A percentile compares a stretch with the other conserved stretches of the same genome.
These are phyloP conservation scores for Metahyphopichia silvanorum DNA, from an alignment of 805 yeast genomes.

Conservation along the genomic window DNA sequence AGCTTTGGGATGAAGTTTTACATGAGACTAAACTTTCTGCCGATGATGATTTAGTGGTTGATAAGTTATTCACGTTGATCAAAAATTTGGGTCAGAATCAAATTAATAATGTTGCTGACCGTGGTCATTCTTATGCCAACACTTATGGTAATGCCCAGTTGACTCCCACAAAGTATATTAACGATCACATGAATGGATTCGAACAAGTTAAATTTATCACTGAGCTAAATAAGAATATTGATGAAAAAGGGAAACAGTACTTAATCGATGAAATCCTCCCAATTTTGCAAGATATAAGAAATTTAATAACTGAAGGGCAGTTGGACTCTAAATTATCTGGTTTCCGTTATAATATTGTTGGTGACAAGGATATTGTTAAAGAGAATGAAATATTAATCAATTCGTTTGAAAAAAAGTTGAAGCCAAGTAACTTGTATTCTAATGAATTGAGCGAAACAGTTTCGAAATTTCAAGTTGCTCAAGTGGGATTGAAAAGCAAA, in stretches of 20 bases:
- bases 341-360: conserved; percentile 55
- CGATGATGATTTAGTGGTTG: conserved; percentile 35
- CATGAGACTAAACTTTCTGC: conserved; percentile 64
- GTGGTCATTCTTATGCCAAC: conserved; percentile 84
- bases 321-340: conserved; percentile 5
- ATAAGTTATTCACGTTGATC: conserved; percentile 70
- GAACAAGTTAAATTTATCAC: conserved; percentile 70
- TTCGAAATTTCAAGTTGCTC: conserved; percentile 10
- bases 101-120: conserved; percentile 73
- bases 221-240: conserved; percentile 51
- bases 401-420: conserved; percentile 27
- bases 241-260: conserved; percentile 31
- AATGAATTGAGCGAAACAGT: conserved; percentile 14
- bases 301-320: conserved; percentile 36
- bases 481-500: conserved; percentile 15
- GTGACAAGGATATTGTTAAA: conserved; percentile 43
- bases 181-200: conserved; percentile 70
- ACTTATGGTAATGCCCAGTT: conserved; percentile 62
- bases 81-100: conserved; percentile 75
- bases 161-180: conserved; percentile 56
- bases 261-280: conserved; percentile 56
- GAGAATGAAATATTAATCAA: conserved; percentile 33
- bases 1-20: conserved; percentile 68
- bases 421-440: conserved; percentile 3
- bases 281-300: conserved; percentile 51